Base-by-base conservation (phyloP, 495 filamentous ascomycete species). In the Glutinoglossum americanum region DNA sequence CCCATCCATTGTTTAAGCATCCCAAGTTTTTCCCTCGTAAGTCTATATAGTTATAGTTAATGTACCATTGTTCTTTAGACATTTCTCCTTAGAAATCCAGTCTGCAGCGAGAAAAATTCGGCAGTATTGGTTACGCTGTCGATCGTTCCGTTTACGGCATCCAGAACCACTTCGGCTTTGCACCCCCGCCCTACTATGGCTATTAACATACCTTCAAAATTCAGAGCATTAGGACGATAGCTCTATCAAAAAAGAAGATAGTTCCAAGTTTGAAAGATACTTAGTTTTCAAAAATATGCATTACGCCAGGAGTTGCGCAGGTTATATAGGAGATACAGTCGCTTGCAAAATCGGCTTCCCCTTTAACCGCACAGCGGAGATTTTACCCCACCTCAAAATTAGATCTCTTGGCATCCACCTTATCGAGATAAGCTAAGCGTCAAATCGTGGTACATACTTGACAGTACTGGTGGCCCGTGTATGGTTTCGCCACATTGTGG, bases 1-100 rank as follows among this genome's bases (percentile, higher is more conserved):
- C 57, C 1, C 30, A 58, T 58, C 32, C 37, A 58, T 53, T 58
- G 44, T 59, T 53, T 59, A 59, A 30, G 57, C 48, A 59, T 54
- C 57, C 37, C 17, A 54, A 59, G 57, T 59, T 48, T 53, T 48
- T 30, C 57, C 19, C 48, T 54, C 23, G 39, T 59, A 35, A 59
- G 44, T 54, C 19, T 59, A 48, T 54, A 59, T 54, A 54, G 57
- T 54, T 48, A 35, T 48, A 32, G 57, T 59, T 59, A 59, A 48
- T 48, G 35, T 59, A 54, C 37, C 32, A 58, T 58, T 51, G 25
- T 58, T 58, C 41, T 58, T 58, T 58, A 32, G 44, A 58, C 7
- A 53, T 58, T 58, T 58, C 23, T 51, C 19, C 45, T 53, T 58
- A 21, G 37, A 51, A 53, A 58, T 58, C 17, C 25, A 58, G 57